Conservation (phyloP, 2,329 filamentous ascomycete genomes). For the Aspergillus proliferans region DNA sequence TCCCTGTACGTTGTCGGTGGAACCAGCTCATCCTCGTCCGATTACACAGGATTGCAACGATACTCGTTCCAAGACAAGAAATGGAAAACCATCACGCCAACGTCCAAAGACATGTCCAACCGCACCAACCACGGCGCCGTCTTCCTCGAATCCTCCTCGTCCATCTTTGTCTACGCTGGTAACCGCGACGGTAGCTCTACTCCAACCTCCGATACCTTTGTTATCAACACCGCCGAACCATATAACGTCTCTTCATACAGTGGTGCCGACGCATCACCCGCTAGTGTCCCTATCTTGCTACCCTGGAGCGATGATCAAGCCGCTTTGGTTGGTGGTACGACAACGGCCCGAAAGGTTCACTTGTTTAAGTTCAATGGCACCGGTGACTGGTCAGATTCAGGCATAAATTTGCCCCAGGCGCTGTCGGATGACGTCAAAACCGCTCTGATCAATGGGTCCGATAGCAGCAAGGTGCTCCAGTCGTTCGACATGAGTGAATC, state of each 20-base stretch:
- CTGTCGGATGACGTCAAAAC: constrained; percentile 57
- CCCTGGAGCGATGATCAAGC: constrained; percentile 66
- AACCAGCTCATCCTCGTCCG: constrained; percentile 44
- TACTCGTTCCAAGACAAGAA: constrained; percentile 52
- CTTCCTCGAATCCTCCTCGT: constrained; percentile 64
- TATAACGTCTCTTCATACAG: constrained; percentile 56
- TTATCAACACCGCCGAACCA: constrained; percentile 61
- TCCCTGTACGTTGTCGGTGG: constrained; percentile 81
- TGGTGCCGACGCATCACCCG: constrained; percentile 54
- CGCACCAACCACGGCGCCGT: constrained; percentile 68
- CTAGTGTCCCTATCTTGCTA: constrained; percentile 64
- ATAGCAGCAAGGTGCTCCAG: constrained; percentile 72
- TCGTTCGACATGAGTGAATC: constrained; percentile 68
- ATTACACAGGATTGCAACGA: constrained; percentile 69
- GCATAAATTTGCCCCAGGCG: constrained; percentile 56
- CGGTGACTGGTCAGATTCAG: constrained; percentile 62
- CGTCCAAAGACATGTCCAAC: constrained; percentile 55
- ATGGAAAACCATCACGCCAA: constrained; percentile 53
- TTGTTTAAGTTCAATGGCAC: constrained; percentile 56
- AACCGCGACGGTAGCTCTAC: constrained; percentile 53
- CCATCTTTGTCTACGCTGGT: constrained; percentile 77
- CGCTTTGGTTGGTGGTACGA: constrained; percentile 67
- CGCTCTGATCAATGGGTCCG: constrained; percentile 62
- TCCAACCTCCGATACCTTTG: constrained; percentile 67
- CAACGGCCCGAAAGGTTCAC: constrained; percentile 59